These are phyloP conservation scores for Daldinia sp. DNA, from an alignment of 2,329 filamentous ascomycete genomes.

Conservation along the genomic window DNA sequence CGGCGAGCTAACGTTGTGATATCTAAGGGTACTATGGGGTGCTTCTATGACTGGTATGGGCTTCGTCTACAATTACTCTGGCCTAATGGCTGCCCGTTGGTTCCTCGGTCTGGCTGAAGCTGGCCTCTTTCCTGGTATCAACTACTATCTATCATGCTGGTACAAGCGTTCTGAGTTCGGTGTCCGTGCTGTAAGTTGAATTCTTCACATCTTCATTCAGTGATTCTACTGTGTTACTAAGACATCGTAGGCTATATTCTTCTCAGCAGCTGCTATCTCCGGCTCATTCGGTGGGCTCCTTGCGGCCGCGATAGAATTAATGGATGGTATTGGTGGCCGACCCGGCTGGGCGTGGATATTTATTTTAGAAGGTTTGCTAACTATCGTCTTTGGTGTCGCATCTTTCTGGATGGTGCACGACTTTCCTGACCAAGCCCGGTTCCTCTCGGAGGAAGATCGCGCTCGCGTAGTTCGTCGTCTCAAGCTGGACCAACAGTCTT, in stretches of 20 bases:
- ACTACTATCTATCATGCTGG: constrained; percentile 87
- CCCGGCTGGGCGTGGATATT: constrained; percentile 75
- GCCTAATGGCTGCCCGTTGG: constrained; percentile 74
- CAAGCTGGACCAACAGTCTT: constrained; percentile 76
- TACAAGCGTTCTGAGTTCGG: constrained; percentile 84
- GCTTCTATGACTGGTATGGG: constrained; percentile 77
- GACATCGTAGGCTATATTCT: constrained; percentile 73
- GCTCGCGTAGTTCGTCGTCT: constrained; percentile 78
- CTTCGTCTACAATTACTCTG: constrained; percentile 71
- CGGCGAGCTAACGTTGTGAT: constrained; percentile 42
- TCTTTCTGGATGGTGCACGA: constrained; percentile 86
- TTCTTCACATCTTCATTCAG: constrained; percentile 7
- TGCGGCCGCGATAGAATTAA: constrained; percentile 76
- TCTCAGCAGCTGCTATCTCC: constrained; percentile 82
- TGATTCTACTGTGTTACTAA: constrained; percentile 20
- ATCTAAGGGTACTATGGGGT: constrained; percentile 71
- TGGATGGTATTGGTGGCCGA: constrained; percentile 71
- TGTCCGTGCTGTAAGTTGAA: constrained; percentile 68
- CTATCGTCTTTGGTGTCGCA: constrained; percentile 73
- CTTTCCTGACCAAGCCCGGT: constrained; percentile 81
- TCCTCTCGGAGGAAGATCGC: constrained; percentile 77
- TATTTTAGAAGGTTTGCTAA: constrained; percentile 77
- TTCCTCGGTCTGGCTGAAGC: constrained; percentile 81
- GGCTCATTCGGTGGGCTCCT: constrained; percentile 83
- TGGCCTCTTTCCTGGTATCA: constrained; percentile 80